These are phyloP conservation scores for Andrographis paniculata DNA, from an alignment of 305 asterid genomes.

Conservation along the genomic window DNA sequence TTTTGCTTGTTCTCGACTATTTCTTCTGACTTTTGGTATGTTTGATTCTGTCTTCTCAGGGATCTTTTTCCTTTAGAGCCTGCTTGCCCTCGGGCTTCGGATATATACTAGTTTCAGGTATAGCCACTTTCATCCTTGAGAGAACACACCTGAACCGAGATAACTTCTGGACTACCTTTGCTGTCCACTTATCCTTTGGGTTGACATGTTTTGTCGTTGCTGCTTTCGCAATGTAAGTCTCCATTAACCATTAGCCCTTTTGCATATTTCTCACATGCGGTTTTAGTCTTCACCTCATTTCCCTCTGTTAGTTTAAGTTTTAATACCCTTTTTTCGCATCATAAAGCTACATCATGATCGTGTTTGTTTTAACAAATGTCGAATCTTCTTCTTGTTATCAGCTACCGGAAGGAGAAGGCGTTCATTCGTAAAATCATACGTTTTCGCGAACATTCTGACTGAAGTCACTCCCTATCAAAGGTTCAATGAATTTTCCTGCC, in stretches of 20 bases:
- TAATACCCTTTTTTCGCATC: too few species aligned
- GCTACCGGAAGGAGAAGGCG: constrained; percentile 61
- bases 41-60: constrained; percentile 46
- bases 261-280: background rate
- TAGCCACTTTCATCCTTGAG: constrained; percentile 61
- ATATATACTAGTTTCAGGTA: constrained; percentile 51
- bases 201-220: constrained; percentile 44
- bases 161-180: constrained; percentile 71
- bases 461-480: constrained; percentile 23
- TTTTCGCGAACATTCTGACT: constrained; percentile 73
- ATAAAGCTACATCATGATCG: background rate
- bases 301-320: background rate
- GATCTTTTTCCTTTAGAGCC: constrained; percentile 56
- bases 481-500: constrained; percentile 20
- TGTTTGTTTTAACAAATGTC: background rate
- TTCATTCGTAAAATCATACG: constrained; percentile 64
- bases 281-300: background rate
- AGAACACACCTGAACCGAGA: constrained; percentile 52
- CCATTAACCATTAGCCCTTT: background rate
- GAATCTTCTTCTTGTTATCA: constrained; percentile 20
- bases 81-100: constrained; percentile 81
- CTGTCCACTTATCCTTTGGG: constrained; percentile 63
- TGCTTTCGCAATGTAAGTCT: constrained; percentile 58
- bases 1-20: background rate
- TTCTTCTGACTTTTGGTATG: constrained; percentile 7